A percentile compares a stretch with the other conserved stretches of the same genome.
These are phyloP conservation scores for Yamadazyma mexicana DNA, from an alignment of 1,139 yeast genomes.

Conservation along the genomic window DNA sequence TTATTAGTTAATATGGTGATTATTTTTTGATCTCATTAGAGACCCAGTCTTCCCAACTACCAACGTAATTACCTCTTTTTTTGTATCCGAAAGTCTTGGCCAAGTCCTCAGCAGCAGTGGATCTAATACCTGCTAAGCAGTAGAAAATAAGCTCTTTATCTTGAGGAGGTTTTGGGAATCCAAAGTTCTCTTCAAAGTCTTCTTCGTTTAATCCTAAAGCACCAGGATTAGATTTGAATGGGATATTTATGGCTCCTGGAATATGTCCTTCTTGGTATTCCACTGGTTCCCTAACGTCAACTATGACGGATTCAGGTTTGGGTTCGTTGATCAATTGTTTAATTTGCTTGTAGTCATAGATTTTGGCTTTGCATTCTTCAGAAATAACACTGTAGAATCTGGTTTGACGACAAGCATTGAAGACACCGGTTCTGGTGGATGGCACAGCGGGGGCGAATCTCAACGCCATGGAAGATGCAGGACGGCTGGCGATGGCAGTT, in stretches of 20 bases:
- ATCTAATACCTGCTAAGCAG: slow-evolving; percentile 91
- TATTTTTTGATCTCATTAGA: slow-evolving; percentile 33
- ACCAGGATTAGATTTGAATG: slow-evolving; percentile 91
- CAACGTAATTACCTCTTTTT: slow-evolving; percentile 74
- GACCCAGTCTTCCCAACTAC: slow-evolving; percentile 88
- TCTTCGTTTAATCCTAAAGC: slow-evolving; percentile 79
- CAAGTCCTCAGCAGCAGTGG: slow-evolving; percentile 86
- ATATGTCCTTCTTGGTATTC: slow-evolving; percentile 73
- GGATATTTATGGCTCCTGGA: slow-evolving; percentile 84
- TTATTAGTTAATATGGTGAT: too few relatives aligned
- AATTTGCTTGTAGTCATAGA: slow-evolving; percentile 57
- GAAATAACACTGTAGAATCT: slow-evolving; percentile 29
- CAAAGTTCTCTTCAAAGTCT: slow-evolving; percentile 79
- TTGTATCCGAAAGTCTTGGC: slow-evolving; percentile 89
- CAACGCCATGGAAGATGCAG: not conserved
- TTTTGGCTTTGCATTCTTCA: slow-evolving; percentile 45
- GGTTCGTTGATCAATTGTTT: slow-evolving; percentile 47
- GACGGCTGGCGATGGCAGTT: not conserved
- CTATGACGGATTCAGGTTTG: slow-evolving; percentile 50
- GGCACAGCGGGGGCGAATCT: not conserved
- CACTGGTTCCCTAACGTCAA: slow-evolving; percentile 91
- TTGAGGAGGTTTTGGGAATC: slow-evolving; percentile 74
- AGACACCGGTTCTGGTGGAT: not conserved
- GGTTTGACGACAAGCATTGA: not conserved
- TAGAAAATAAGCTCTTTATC: slow-evolving; percentile 81